Conservation (phyloP, 2,329 filamentous ascomycete genomes). For the Colletotrichum sublineola region DNA sequence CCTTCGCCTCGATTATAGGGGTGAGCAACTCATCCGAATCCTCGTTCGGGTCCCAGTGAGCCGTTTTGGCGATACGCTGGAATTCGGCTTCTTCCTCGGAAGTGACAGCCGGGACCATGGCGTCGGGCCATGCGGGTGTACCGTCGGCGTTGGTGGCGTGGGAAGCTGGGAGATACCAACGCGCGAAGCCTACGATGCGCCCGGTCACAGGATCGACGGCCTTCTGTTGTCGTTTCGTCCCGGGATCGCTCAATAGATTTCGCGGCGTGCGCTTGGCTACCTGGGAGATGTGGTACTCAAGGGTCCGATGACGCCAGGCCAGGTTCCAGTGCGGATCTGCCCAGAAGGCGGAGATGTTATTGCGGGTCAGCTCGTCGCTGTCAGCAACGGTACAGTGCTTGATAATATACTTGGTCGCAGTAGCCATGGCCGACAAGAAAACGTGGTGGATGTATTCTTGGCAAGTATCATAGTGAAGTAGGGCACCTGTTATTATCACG, state of each 20-base stretch:
- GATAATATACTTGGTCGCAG: background rate
- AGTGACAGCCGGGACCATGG: background rate
- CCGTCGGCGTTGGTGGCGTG: too few species aligned
- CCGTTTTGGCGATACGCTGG: background rate
- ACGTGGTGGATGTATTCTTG: background rate
- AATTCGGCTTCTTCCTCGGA: background rate
- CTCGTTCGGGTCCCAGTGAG: background rate
- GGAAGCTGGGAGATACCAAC: too few species aligned
- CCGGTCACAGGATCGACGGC: background rate
- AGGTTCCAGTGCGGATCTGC: conserved; percentile 41
- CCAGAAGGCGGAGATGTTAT: conserved; percentile 44
- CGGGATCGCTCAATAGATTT: background rate
- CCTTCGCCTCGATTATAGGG: background rate
- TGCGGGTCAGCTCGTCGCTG: conserved; percentile 40
- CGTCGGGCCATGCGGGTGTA: background rate
- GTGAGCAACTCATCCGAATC: conserved; percentile 1
- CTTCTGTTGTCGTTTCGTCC: conserved; percentile 5
- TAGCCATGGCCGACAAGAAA: background rate
- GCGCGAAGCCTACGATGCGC: too few species aligned
- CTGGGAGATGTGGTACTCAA: conserved; percentile 44
- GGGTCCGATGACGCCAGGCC: conserved; percentile 44
- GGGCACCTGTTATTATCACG: too few species aligned
- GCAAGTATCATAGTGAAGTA: background rate
- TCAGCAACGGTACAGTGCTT: conserved; percentile 40
- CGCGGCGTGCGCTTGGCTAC: conserved; percentile 40